Conservation (phyloP, 176 grass and related monocot genomes). For the Eremochloa ophiuroides region DNA sequence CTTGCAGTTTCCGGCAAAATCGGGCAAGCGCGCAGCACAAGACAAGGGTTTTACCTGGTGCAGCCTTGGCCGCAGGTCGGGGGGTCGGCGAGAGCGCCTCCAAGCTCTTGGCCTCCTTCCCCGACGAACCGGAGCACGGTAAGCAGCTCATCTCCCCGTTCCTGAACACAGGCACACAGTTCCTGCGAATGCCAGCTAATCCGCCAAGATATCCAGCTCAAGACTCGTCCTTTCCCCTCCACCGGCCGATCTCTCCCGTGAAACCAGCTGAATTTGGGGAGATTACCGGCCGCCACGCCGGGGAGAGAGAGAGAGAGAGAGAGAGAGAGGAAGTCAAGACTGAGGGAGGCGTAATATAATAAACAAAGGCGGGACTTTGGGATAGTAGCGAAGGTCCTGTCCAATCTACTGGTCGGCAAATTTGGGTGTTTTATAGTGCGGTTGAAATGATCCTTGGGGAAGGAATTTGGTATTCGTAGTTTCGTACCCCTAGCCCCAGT, state of each 20-base stretch:
- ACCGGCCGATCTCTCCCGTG: not conserved
- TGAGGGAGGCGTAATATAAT: slow-evolving; percentile 3
- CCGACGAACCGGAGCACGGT: slow-evolving; percentile 61
- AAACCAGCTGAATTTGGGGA: slow-evolving; percentile 24
- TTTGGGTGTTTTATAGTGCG: slow-evolving; percentile 27
- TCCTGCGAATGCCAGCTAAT: slow-evolving; percentile 19
- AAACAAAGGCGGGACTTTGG: slow-evolving; percentile 27
- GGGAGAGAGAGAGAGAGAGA: not conserved
- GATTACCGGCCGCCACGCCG: not conserved
- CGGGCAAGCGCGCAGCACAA: not conserved
- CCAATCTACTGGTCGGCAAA: slow-evolving; percentile 3
- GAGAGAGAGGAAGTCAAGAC: slow-evolving; percentile 12
- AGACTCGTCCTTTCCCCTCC: not conserved
- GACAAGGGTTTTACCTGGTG: slow-evolving; percentile 24
- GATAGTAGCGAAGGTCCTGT: not conserved
- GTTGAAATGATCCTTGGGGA: slow-evolving; percentile 31
- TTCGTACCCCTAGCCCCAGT: not conserved
- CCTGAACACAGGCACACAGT: not conserved
- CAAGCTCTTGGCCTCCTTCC: slow-evolving; percentile 39
- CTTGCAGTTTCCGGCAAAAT: not conserved
- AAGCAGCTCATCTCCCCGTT: slow-evolving; percentile 62
- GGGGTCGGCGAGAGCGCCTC: slow-evolving; percentile 44
- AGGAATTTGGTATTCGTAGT: too few species aligned
- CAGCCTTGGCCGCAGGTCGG: slow-evolving; percentile 14
- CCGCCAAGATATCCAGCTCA: slow-evolving; percentile 18